phyloP scores from a whole-genome alignment of 2,329 filamentous ascomycete genomes.

The Canariomyces notabilis region DNA sequence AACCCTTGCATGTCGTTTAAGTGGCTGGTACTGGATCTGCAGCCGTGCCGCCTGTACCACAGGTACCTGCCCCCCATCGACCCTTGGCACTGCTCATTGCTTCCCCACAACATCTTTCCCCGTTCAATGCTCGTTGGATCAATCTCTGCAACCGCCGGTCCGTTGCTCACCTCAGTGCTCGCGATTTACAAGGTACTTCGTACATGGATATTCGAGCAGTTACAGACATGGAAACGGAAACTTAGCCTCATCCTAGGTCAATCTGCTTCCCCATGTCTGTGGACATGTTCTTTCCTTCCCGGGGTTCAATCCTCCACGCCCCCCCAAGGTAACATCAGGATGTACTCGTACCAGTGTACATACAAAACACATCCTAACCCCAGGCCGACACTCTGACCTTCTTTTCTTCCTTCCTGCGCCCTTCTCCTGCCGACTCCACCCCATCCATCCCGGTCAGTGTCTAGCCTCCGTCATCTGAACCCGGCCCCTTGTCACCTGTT shows the following conservation, averaged over 20 bases:
- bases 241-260: background rate
- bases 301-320: background rate
- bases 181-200: too few relatives aligned
- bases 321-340: too few relatives aligned
- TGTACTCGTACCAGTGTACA: background rate
- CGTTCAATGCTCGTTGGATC: too few relatives aligned
- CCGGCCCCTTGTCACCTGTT: background rate
- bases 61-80: too few relatives aligned
- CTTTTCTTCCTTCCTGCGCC: conserved; percentile 6
- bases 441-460: conserved; percentile 11
- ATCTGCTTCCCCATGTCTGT: background rate
- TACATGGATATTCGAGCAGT: too few relatives aligned
- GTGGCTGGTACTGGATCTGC: too few relatives aligned
- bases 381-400: conserved; percentile 18
- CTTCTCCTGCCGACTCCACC: conserved; percentile 13
- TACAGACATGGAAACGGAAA: background rate
- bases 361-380: conserved; percentile 14
- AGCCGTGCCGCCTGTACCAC: background rate
- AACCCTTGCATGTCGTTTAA: too few relatives aligned
- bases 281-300: background rate
- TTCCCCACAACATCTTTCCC: too few relatives aligned
- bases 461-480: conserved; percentile 6
- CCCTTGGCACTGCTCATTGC: too few relatives aligned
- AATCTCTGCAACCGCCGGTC: too few relatives aligned
- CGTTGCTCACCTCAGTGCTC: too few relatives aligned